Evolutionary conservation across 352 stramenopile genomes (phyloP).

Genomic region (Phytophthora podocarpi): DNA sequence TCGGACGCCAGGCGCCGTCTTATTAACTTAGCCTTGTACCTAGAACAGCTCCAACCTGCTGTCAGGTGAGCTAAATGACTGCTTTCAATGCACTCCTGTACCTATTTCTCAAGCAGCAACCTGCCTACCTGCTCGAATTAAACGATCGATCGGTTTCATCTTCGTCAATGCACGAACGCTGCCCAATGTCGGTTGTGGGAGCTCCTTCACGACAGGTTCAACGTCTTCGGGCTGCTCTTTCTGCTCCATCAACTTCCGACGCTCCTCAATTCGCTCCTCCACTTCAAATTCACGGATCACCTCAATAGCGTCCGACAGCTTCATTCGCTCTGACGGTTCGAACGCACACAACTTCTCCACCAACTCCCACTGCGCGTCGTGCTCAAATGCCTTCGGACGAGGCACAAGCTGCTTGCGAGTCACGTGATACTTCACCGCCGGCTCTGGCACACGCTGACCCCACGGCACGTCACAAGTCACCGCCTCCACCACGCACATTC

Average conservation of each 20-base stretch:
- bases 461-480: constrained; percentile 13
- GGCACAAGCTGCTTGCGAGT: constrained; percentile 8
- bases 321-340: constrained; percentile 7
- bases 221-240: no score
- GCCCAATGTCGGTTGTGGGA: no score
- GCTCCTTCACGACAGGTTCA: no score
- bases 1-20: constrained; percentile 36
- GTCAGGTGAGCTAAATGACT: neutral
- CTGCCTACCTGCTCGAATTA: no score
- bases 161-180: no score
- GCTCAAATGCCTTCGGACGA: constrained; percentile 9
- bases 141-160: no score
- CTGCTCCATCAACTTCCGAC: no score
- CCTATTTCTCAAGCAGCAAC: no score
- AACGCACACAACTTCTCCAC: constrained; percentile 13
- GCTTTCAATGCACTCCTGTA: neutral
- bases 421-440: constrained; percentile 16
- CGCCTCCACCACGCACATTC: no score
- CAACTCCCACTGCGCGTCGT: constrained; percentile 18
- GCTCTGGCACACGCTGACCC: neutral
- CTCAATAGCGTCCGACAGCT: constrained; percentile 12
- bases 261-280: no score
- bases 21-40: constrained; percentile 32
- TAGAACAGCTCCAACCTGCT: neutral
- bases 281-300: no score